Conservation (phyloP, 495 filamentous ascomycete genomes). For the Tuber microsphaerosporum region DNA sequence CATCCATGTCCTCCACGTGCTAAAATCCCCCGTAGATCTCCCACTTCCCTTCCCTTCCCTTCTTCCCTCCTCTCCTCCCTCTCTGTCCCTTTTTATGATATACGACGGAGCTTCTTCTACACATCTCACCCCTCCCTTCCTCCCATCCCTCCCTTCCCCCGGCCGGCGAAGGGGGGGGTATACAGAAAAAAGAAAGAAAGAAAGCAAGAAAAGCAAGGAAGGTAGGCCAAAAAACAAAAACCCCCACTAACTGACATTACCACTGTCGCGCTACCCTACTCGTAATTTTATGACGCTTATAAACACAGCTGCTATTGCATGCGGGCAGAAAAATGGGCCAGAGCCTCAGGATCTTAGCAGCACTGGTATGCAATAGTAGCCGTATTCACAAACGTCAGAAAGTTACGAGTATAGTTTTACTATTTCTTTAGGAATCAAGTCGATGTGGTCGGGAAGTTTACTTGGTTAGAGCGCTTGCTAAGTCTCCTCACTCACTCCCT, state of each 20-base stretch:
- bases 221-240: background rate
- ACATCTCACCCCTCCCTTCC: background rate
- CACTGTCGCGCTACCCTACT: background rate
- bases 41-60: background rate
- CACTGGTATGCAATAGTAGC: no score
- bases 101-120: background rate
- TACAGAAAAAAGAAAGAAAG: background rate
- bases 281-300: no score
- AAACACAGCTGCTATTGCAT: no score
- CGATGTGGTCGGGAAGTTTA: background rate
- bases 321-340: no score
- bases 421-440: background rate
- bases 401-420: no score
- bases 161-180: background rate
- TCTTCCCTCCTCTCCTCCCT: background rate
- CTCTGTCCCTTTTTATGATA: background rate
- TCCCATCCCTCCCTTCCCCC: background rate
- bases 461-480: background rate
- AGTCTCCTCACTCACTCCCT: background rate
- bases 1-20: constrained; percentile 6
- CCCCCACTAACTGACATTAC: background rate
- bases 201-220: background rate
- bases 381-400: no score
- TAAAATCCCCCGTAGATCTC: background rate
- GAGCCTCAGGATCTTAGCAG: no score